Evolutionary conservation across 2,329 filamentous ascomycete genomes (phyloP).

Genomic region (Cladophialophora immunda): DNA sequence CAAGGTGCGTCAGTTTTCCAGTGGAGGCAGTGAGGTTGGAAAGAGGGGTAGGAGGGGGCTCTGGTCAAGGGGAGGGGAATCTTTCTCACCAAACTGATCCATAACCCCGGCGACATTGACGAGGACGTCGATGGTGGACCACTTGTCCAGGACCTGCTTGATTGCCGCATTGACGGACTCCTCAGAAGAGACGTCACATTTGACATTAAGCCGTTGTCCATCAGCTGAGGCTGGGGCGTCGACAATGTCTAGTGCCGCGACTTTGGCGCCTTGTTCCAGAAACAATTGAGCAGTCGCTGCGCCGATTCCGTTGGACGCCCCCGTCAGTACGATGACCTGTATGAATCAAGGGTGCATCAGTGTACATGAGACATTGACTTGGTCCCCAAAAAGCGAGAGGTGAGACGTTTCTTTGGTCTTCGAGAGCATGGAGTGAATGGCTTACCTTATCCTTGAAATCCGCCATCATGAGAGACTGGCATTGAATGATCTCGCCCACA

Average conservation of each 20-base stretch:
- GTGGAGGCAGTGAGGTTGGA: background rate
- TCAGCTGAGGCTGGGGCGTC: background rate
- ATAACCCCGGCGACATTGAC: conserved; percentile 19
- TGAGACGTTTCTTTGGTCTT: background rate
- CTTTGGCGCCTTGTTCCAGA: conserved; percentile 15
- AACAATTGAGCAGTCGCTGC: conserved; percentile 19
- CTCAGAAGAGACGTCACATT: conserved; percentile 19
- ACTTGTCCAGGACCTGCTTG: conserved; percentile 19
- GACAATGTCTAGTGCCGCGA: conserved; percentile 16
- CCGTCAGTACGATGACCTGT: conserved; percentile 11
- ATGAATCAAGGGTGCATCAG: background rate
- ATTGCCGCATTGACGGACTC: conserved; percentile 19
- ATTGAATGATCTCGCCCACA: background rate
- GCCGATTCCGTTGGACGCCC: conserved; percentile 14
- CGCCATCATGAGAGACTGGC: conserved; percentile 3
- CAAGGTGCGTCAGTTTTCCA: background rate
- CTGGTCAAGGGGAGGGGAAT: background rate
- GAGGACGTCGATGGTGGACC: conserved; percentile 9
- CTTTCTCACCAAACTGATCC: conserved; percentile 13
- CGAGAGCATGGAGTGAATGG: background rate
- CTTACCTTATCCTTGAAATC: conserved; percentile 18
- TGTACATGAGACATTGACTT: background rate
- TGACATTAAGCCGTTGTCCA: conserved; percentile 8
- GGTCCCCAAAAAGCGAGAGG: background rate
- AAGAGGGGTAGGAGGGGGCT: background rate